A percentile compares a stretch with the other conserved stretches of the same genome.
Conservation (phyloP, 768 basidiomycete genomes). For the Trametes elegans region DNA sequence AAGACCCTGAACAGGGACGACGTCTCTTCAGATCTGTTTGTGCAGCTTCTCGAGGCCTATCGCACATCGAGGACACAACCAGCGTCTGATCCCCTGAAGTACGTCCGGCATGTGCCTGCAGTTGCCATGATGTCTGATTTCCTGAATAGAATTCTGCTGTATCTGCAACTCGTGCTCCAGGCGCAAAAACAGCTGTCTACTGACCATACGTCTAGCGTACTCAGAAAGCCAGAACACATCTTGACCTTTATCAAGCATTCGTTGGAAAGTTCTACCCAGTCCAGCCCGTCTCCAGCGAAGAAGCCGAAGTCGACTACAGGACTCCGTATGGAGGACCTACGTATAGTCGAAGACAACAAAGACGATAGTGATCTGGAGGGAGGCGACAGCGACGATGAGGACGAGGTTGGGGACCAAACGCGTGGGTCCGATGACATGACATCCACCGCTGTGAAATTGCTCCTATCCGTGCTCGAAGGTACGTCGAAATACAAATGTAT, state of each 20-base stretch:
- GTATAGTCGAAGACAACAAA: slow-evolving; percentile 36
- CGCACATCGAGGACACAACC: slow-evolving; percentile 37
- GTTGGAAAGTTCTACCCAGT: slow-evolving; percentile 40
- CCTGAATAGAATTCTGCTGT: slow-evolving; percentile 56
- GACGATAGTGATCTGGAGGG: slow-evolving; percentile 33
- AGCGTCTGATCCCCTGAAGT: slow-evolving; percentile 55
- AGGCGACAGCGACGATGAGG: slow-evolving; percentile 50
- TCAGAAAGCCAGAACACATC: slow-evolving; percentile 66
- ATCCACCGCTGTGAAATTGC: slow-evolving; percentile 73
- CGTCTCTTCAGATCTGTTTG: slow-evolving; percentile 70
- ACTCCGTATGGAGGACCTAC: slow-evolving; percentile 36
- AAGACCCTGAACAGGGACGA: slow-evolving; percentile 66
- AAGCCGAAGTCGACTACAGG: slow-evolving; percentile 14
- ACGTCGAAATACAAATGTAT: neutral
- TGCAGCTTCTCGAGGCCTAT: slow-evolving; percentile 71
- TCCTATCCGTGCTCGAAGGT: slow-evolving; percentile 90
- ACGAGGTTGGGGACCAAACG: slow-evolving; percentile 53
- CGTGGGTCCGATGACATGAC: slow-evolving; percentile 40
- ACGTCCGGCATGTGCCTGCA: slow-evolving; percentile 9
- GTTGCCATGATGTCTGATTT: neutral
- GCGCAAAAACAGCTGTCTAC: slow-evolving; percentile 71
- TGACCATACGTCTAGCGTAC: slow-evolving; percentile 53
- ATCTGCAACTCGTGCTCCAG: slow-evolving; percentile 77
- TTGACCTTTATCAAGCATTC: slow-evolving; percentile 83
- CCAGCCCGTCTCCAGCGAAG: neutral